Evolutionary conservation across 495 filamentous ascomycete species (phyloP).

Genomic region (Hypomontagnella submonticulosa): DNA sequence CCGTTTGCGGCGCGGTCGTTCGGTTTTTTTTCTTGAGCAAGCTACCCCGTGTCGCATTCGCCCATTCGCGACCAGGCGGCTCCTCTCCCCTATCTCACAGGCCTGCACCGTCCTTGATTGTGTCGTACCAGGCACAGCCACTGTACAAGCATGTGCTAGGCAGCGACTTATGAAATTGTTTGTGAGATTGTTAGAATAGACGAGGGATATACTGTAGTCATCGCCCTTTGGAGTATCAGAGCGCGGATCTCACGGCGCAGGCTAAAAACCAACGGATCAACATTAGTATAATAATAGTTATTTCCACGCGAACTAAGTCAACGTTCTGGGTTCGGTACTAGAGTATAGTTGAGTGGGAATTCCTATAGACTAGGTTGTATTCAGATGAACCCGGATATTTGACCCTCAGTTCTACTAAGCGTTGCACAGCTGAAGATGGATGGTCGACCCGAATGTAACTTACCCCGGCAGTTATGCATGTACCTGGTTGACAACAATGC

Average conservation of each 20-base stretch:
- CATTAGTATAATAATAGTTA: constrained; percentile 19
- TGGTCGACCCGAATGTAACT: constrained; percentile 27
- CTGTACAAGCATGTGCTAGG: not conserved
- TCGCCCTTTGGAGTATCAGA: not conserved
- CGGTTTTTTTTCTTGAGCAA: not conserved
- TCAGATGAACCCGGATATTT: constrained; percentile 32
- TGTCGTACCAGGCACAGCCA: too few species aligned
- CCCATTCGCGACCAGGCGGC: too few species aligned
- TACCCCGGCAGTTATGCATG: constrained; percentile 32
- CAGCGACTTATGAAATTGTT: constrained; percentile 3
- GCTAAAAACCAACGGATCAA: not conserved
- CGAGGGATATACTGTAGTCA: too few species aligned
- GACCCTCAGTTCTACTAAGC: constrained; percentile 34
- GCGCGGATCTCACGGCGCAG: not conserved
- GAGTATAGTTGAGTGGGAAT: not conserved
- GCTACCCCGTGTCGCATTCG: not conserved
- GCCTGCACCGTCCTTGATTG: too few species aligned
- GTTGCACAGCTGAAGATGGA: constrained; percentile 25
- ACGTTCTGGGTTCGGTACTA: not conserved
- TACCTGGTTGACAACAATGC: constrained; percentile 1
- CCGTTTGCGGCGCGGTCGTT: constrained; percentile 30
- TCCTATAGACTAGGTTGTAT: constrained; percentile 7
- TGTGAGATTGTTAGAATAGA: not conserved
- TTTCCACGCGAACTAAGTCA: not conserved
- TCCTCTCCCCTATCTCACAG: too few species aligned